phyloP scores from a whole-genome alignment of 768 basidiomycete genomes.

The Xerocomus spinulosus region DNA sequence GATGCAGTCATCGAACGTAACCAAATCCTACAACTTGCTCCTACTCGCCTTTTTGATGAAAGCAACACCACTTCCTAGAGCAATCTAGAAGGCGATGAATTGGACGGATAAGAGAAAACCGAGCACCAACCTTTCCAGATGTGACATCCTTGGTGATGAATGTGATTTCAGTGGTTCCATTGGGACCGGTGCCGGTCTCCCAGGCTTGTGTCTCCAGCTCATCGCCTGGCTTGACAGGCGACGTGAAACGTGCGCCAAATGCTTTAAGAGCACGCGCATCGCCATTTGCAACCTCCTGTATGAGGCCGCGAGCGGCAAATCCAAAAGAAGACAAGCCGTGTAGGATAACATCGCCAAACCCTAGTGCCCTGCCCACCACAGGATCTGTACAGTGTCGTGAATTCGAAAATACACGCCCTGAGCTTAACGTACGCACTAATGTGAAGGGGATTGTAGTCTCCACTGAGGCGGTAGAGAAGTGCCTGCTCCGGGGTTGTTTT shows the following conservation, averaged over 20 bases:
- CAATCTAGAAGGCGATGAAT: conserved; percentile 32
- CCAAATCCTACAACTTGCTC: conserved; percentile 36
- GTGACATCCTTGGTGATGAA: conserved; percentile 59
- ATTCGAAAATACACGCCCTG: neutral
- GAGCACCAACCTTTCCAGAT: conserved; percentile 48
- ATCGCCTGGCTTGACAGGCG: conserved; percentile 82
- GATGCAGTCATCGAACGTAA: neutral
- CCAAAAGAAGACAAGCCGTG: conserved; percentile 83
- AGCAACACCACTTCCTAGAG: conserved; percentile 59
- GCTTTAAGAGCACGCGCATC: conserved; percentile 59
- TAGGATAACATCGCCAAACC: conserved; percentile 82
- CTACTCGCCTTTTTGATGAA: conserved; percentile 51
- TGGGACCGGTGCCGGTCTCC: conserved; percentile 66
- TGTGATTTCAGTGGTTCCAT: conserved; percentile 53
- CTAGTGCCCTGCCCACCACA: conserved; percentile 59
- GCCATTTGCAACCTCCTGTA: conserved; percentile 56
- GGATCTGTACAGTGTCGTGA: conserved; percentile 48
- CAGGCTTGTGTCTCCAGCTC: conserved; percentile 72
- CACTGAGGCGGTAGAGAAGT: conserved; percentile 65
- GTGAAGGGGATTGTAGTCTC: conserved; percentile 78
- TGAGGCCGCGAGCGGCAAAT: conserved; percentile 72
- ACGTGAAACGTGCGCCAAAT: conserved; percentile 74
- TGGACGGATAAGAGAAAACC: neutral
- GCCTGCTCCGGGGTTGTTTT: conserved; percentile 65
- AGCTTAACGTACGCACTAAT: conserved; percentile 42